Evolutionary conservation across 306 rosid genomes (phyloP).

Genomic region (Astragalus glycyphyllos): DNA sequence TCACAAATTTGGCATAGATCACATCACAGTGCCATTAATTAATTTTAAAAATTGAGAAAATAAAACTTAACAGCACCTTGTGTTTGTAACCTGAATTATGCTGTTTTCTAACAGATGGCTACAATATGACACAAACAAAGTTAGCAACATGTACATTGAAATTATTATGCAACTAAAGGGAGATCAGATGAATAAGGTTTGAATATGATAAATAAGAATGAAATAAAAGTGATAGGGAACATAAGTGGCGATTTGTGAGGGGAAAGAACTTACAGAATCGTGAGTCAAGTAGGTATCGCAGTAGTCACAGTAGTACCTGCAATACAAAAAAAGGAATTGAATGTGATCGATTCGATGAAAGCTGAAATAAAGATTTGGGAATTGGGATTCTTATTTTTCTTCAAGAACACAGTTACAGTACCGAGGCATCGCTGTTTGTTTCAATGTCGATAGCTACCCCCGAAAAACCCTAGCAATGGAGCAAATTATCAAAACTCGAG

Average conservation of each 20-base stretch:
- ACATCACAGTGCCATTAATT: not conserved
- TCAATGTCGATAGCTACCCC: not conserved
- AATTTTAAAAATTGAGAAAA: not conserved
- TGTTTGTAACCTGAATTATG: conserved; percentile 98
- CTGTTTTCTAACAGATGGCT: conserved; percentile 99
- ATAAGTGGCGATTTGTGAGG: not conserved
- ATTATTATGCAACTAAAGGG: no score
- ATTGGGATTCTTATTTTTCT: no score
- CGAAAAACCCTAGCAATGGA: conserved; percentile 35
- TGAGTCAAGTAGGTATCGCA: conserved; percentile 90
- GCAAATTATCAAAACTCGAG: not conserved
- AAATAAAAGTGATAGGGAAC: not conserved
- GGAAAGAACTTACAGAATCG: conserved; percentile 65
- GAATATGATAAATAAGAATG: not conserved
- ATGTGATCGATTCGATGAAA: no score
- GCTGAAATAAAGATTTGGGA: not conserved
- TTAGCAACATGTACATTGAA: no score
- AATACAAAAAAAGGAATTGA: not conserved
- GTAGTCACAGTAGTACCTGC: conserved; percentile 86
- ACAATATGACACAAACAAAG: conserved; percentile 33
- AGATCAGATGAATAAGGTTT: no score
- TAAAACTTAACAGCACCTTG: conserved; percentile 59
- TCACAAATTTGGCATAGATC: not conserved
- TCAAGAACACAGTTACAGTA: not conserved
- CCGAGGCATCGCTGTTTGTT: conserved; percentile 48